These are phyloP conservation scores for Leptomonas pyrrhocoris DNA, from an alignment of 208 protist species.

Conservation along the genomic window DNA sequence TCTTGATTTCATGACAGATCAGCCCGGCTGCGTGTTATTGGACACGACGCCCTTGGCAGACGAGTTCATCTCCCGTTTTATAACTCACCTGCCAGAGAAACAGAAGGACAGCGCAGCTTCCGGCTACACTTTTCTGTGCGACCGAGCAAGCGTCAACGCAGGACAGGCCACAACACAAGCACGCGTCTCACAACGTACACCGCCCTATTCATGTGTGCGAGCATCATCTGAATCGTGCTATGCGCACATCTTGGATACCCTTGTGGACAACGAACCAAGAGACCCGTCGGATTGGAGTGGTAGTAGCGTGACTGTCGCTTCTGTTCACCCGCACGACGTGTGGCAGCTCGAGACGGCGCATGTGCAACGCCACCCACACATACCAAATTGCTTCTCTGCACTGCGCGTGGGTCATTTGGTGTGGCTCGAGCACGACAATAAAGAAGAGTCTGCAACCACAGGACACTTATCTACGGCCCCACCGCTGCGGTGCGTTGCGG, in stretches of 20 bases:
- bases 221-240: background rate
- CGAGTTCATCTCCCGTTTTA: background rate
- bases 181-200: too few relatives aligned
- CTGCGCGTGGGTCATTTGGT: conserved; percentile 20
- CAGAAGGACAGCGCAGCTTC: background rate
- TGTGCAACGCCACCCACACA: conserved; percentile 19
- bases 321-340: conserved; percentile 18
- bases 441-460: background rate
- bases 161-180: background rate
- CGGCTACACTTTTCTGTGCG: background rate
- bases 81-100: background rate
- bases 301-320: background rate
- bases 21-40: conserved; percentile 8
- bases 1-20: too few relatives aligned
- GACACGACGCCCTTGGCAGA: conserved; percentile 1
- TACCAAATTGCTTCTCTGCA: conserved; percentile 22
- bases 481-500: background rate
- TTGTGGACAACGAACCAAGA: background rate
- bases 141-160: background rate
- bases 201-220: background rate
- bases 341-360: conserved; percentile 20
- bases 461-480: too few relatives aligned
- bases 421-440: background rate
- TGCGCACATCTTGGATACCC: background rate
- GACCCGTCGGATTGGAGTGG: too few relatives aligned